Evolutionary conservation across 306 rosid species (phyloP).

Genomic region (Trifolium subterraneum): DNA sequence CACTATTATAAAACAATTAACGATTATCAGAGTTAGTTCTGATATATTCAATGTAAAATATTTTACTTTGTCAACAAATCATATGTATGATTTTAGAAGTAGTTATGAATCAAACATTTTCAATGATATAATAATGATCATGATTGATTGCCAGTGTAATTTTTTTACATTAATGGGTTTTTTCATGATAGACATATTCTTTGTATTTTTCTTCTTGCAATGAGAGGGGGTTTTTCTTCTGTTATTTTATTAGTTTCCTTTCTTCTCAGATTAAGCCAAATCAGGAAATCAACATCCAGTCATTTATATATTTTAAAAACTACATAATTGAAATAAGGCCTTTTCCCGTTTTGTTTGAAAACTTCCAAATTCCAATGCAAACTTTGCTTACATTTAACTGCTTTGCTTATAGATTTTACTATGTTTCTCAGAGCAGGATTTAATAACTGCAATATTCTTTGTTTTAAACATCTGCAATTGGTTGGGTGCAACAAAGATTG

Average conservation of each 20-base stretch:
- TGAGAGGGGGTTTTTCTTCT: background rate
- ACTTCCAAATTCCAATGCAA: too few species aligned
- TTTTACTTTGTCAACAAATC: background rate
- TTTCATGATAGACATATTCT: background rate
- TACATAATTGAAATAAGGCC: background rate
- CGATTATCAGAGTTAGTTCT: background rate
- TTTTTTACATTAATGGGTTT: background rate
- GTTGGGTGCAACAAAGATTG: too few species aligned
- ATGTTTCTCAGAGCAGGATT: too few species aligned
- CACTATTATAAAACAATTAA: conserved; percentile 27
- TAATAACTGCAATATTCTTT: too few species aligned
- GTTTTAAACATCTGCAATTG: too few species aligned
- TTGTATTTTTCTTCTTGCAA: background rate
- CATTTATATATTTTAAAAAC: background rate
- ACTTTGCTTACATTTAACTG: too few species aligned
- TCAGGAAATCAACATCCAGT: too few species aligned
- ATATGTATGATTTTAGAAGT: background rate
- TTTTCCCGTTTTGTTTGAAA: too few species aligned
- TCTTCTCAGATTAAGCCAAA: too few species aligned
- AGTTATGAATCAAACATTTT: background rate
- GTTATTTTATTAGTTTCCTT: conserved; percentile 6
- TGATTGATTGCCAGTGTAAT: background rate
- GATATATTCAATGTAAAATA: background rate
- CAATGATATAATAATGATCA: background rate
- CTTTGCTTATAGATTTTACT: too few species aligned